A percentile compares a stretch with the other conserved stretches of the same genome.
phyloP scores from a whole-genome alignment of 805 yeast genomes.

The Naumovozyma baii region DNA sequence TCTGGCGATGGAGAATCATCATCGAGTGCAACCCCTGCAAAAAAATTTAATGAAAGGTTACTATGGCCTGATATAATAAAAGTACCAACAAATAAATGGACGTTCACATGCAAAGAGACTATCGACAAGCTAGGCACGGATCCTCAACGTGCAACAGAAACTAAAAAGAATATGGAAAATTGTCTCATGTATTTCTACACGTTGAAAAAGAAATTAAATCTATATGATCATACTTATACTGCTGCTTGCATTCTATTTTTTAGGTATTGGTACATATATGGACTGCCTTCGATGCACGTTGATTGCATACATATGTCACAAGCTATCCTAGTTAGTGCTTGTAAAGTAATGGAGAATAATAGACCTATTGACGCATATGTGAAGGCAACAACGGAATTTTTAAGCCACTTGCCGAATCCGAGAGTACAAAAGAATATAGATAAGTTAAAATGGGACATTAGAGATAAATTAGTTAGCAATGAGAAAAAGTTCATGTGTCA shows the following conservation, averaged over 20 bases:
- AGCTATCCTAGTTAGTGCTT: conserved; percentile 29
- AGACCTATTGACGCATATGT: conserved; percentile 30
- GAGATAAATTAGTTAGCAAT: conserved; percentile 27
- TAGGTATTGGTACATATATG: conserved; percentile 29
- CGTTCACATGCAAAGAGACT: conserved; percentile 22
- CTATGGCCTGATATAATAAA: conserved; percentile 31
- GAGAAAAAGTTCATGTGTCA: conserved; percentile 25
- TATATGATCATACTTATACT: conserved; percentile 30
- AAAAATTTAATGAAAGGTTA: conserved; percentile 20
- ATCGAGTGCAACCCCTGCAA: not conserved
- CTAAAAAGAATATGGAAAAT: conserved; percentile 27
- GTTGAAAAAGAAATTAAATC: conserved; percentile 26
- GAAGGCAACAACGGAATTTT: conserved; percentile 26
- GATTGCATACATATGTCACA: conserved; percentile 28
- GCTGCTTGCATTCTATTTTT: conserved; percentile 28
- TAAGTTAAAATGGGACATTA: conserved; percentile 30
- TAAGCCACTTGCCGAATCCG: conserved; percentile 4
- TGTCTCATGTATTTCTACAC: conserved; percentile 29
- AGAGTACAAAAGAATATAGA: conserved; percentile 22
- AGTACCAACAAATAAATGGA: conserved; percentile 27
- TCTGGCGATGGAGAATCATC: not conserved
- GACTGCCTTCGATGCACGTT: conserved; percentile 20
- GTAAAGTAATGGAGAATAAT: conserved; percentile 30
- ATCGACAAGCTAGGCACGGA: conserved; percentile 23
- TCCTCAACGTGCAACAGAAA: conserved; percentile 14